Evolutionary conservation across 257 asterid genomes (phyloP).

Genomic region (Solanum sejunctum): DNA sequence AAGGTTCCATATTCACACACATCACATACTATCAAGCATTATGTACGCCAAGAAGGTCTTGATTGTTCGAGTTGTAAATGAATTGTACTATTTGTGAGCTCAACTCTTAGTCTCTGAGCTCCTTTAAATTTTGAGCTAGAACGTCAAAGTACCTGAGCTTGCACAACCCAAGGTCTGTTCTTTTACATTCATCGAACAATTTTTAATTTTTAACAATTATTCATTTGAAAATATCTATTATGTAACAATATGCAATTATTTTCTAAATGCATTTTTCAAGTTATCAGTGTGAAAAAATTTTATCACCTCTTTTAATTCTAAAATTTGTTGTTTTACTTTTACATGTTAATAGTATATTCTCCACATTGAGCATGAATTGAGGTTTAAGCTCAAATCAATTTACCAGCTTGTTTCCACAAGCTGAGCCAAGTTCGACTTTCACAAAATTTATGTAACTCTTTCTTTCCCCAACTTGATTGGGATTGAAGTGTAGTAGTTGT

Average conservation of each 20-base stretch:
- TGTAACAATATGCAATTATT: not conserved
- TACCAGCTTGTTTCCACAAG: not conserved
- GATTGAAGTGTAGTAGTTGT: not conserved
- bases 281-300: not conserved
- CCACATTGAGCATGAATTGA: not conserved
- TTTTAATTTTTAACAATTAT: not conserved
- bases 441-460: not conserved
- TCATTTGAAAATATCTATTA: not conserved
- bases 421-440: not conserved
- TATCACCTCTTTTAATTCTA: not conserved
- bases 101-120: not conserved
- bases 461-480: not conserved
- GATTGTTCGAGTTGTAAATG: not conserved
- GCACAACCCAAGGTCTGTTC: not conserved
- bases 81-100: not conserved
- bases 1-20: not conserved
- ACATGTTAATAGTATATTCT: not conserved
- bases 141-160: not conserved
- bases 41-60: not conserved
- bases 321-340: not conserved
- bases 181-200: not conserved
- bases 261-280: not conserved
- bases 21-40: not conserved
- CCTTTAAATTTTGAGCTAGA: not conserved
- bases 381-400: not conserved